Base-by-base conservation (phyloP, 306 rosid species). In the Lathyrus oleraceus region DNA sequence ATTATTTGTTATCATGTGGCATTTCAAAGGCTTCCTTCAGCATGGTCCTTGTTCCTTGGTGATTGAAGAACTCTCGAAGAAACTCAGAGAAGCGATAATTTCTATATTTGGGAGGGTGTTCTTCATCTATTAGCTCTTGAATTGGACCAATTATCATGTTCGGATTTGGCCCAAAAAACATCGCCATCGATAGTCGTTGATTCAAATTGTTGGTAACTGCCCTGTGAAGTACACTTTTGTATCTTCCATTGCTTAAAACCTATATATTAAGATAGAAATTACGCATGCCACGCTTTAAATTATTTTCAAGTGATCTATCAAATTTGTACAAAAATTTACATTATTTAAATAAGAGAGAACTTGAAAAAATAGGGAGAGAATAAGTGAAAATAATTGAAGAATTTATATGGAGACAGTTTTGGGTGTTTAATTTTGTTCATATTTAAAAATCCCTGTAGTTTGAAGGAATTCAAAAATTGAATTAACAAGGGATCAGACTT, bases 221-320 rank as follows among this genome's bases (percentile, higher is more conserved):
- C 73, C 85, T 82, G 14, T 85, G 87, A 60, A 62, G 78, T 39
- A 85, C 88, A 4, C 88, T 88, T 43, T 64, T 82, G 19, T 69
- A 85, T 68, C 88, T 80, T 75, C 84, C 90, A 74, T 81, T 85
- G 36, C 87, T 81, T 11, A 81, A 23, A 17, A 79, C 87, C 90
- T 83, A 25, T 10, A 44, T 6, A 47, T 4, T 0, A 45, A 21
- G 0, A 16, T 11, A 3, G 1, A 35, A 35, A 44, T 27, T 2
- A 8, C 38, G 39, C 36, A 10, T 23, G 2, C 8, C 10, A 35
- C 10, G 5, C 5, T 13, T 14, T 10, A 21, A 0, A 49, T 23
- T 38, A 62, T 27, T 47, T 35, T 14, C 27, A 6, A 7, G 0
- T 8, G 8, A 3, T 15, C 11, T 48, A 15, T 15, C 66, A 56